Evolutionary conservation across 805 yeast species (phyloP).

Genomic region (Teunomyces pallodes): DNA sequence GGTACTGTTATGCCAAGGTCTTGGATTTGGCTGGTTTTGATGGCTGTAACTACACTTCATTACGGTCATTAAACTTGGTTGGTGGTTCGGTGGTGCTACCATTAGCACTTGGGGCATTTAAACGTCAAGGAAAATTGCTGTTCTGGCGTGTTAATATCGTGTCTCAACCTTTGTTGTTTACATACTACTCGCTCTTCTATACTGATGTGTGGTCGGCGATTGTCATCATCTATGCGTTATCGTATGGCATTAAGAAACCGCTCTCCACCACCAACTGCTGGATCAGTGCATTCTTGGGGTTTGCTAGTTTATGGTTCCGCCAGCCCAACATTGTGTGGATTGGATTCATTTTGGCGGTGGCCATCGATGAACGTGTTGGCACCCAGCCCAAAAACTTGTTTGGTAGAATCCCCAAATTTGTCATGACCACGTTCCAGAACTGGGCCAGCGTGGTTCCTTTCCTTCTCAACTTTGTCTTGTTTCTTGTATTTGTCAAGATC

Average conservation of each 20-base stretch:
- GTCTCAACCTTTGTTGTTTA: conserved; percentile 66
- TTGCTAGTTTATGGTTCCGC: conserved; percentile 68
- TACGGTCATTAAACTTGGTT: conserved; percentile 54
- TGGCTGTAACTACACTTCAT: conserved; percentile 20
- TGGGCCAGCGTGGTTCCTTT: conserved; percentile 47
- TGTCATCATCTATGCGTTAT: conserved; percentile 55
- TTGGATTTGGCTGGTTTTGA: conserved; percentile 31
- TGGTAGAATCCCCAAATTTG: conserved; percentile 10
- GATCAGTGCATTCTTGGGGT: conserved; percentile 54
- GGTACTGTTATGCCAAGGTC: conserved; percentile 35
- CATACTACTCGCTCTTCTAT: conserved; percentile 77
- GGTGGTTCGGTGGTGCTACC: conserved; percentile 64
- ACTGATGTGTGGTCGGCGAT: conserved; percentile 93
- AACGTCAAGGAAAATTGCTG: conserved; percentile 12
- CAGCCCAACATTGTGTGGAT: conserved; percentile 94
- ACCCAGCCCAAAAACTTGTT: conserved; percentile 14
- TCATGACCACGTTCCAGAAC: conserved; percentile 13
- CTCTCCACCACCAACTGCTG: conserved; percentile 19
- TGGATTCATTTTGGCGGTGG: conserved; percentile 53
- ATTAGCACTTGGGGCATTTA: conserved; percentile 31
- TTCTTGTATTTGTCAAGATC: conserved; percentile 53
- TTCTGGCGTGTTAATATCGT: conserved; percentile 28
- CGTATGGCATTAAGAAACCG: conserved; percentile 38
- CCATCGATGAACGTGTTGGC: conserved; percentile 47
- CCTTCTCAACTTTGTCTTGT: conserved; percentile 48